phyloP scores from a whole-genome alignment of 2,329 filamentous ascomycete genomes.

The Incumbomyces lentus region DNA sequence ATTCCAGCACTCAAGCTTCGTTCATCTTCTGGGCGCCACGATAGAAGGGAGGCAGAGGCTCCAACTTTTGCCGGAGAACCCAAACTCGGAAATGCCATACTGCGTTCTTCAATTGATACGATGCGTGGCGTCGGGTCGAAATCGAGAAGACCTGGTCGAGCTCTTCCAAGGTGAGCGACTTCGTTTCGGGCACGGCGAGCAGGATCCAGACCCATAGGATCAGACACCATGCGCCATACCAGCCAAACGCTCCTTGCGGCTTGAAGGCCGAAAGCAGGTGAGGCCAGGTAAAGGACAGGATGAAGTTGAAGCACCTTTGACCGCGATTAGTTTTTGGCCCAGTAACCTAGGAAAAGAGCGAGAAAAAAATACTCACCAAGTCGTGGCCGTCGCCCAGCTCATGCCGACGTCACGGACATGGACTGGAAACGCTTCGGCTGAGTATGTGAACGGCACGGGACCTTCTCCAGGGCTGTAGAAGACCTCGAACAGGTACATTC shows the following conservation, averaged over 20 bases:
- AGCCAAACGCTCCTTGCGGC: constrained; percentile 45
- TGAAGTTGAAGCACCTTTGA: constrained; percentile 26
- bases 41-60: constrained; percentile 28
- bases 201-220: constrained; percentile 39
- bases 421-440: constrained; percentile 40
- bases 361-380: too few relatives aligned
- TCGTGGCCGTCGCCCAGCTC: constrained; percentile 28
- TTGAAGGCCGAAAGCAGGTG: constrained; percentile 37
- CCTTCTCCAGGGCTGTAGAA: constrained; percentile 58
- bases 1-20: constrained; percentile 7
- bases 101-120: constrained; percentile 23
- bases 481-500: constrained; percentile 55
- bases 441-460: constrained; percentile 38
- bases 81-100: constrained; percentile 32
- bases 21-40: constrained; percentile 21
- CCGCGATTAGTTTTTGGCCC: too few relatives aligned
- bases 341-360: too few relatives aligned
- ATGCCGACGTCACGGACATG: constrained; percentile 38
- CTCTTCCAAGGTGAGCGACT: constrained; percentile 9
- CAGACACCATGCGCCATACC: constrained; percentile 44
- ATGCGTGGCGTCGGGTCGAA: too few relatives aligned
- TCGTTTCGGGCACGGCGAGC: constrained; percentile 35
- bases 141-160: too few relatives aligned
- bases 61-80: constrained; percentile 28
- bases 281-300: constrained; percentile 32